phyloP scores from a whole-genome alignment of 768 basidiomycete species.

The Pleurotus salmoneostramineus region DNA sequence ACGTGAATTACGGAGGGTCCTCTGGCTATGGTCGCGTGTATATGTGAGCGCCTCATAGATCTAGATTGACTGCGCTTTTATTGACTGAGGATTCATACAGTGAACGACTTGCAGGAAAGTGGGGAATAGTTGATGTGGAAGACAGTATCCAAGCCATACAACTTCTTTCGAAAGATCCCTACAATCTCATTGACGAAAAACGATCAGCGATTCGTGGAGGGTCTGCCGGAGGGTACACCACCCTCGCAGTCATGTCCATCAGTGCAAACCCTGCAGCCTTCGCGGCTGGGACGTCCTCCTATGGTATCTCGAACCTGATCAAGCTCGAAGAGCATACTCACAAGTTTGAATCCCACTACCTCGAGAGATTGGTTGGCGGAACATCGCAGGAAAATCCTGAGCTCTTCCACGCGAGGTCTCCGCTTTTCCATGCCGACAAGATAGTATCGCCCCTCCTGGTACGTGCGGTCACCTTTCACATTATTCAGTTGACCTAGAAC shows the following conservation, averaged over 20 bases:
- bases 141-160: constrained; percentile 61
- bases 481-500: not conserved
- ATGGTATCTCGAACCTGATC: constrained; percentile 63
- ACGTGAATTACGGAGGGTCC: constrained; percentile 77
- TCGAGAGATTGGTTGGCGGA: constrained; percentile 61
- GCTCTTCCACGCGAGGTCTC: constrained; percentile 57
- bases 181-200: constrained; percentile 56
- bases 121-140: constrained; percentile 73
- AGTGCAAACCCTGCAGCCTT: constrained; percentile 43
- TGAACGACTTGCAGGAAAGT: constrained; percentile 54
- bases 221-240: constrained; percentile 73
- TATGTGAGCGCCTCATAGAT: constrained; percentile 19
- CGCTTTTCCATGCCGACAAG: constrained; percentile 55
- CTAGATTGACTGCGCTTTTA: not conserved
- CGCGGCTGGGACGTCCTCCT: constrained; percentile 62
- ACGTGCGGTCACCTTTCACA: constrained; percentile 16
- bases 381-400: constrained; percentile 51
- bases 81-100: not conserved
- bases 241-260: constrained; percentile 43
- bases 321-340: constrained; percentile 61
- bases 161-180: constrained; percentile 37
- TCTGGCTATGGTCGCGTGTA: constrained; percentile 71
- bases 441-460: constrained; percentile 66
- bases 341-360: constrained; percentile 64
- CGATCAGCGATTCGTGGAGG: constrained; percentile 69